These are phyloP conservation scores for Colletotrichum tamarilloi DNA, from an alignment of 2,329 filamentous ascomycete genomes.

Conservation along the genomic window DNA sequence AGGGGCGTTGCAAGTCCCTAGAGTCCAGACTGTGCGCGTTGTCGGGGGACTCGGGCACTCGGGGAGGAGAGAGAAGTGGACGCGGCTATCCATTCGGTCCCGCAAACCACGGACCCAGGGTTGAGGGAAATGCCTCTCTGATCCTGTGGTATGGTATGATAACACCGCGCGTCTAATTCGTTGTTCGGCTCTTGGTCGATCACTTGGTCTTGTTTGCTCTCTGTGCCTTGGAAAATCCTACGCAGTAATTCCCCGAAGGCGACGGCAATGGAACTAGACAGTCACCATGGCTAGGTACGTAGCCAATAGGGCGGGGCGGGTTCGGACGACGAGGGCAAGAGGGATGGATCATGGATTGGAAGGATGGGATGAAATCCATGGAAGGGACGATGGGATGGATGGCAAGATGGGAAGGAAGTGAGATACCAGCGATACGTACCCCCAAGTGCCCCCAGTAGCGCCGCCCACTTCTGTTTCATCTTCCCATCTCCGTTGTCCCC, in stretches of 20 bases:
- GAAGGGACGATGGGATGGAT: background rate
- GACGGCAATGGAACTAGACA: background rate
- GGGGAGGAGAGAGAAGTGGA: background rate
- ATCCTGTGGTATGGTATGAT: background rate
- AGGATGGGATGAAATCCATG: background rate
- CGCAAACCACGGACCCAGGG: background rate
- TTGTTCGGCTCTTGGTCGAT: background rate
- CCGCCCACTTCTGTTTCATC: slow-evolving; percentile 33
- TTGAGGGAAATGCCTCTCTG: background rate
- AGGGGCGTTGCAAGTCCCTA: background rate
- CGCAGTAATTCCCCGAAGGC: slow-evolving; percentile 5
- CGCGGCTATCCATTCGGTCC: background rate
- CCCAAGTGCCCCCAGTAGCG: background rate
- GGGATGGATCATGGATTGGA: background rate
- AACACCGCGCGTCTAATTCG: background rate
- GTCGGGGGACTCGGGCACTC: background rate
- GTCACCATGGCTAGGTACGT: background rate
- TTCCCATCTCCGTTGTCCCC: slow-evolving; percentile 28
- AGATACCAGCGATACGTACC: too few species aligned
- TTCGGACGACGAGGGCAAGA: background rate
- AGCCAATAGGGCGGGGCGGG: too few species aligned
- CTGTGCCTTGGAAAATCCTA: slow-evolving; percentile 3
- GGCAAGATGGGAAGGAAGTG: too few species aligned
- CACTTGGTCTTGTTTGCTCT: background rate
- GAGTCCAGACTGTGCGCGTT: background rate